These are phyloP conservation scores for Rhodomyrtus tomentosa DNA, from an alignment of 345 rosid genomes.

Conservation along the genomic window DNA sequence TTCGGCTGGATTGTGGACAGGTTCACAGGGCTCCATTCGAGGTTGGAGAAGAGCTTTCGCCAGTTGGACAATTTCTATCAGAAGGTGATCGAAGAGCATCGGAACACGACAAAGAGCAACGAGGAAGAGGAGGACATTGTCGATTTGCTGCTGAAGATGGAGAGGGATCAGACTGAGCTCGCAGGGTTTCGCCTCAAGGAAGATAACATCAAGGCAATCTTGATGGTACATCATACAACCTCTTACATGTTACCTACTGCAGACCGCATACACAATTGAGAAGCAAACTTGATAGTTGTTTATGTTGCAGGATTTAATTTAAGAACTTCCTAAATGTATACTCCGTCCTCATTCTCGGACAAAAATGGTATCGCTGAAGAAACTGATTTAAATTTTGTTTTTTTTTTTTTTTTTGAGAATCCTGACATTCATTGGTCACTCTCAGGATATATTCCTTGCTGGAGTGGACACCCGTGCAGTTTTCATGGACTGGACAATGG, in stretches of 20 bases:
- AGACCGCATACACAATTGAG: background rate
- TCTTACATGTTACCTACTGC: background rate
- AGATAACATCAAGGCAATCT: constrained; percentile 5
- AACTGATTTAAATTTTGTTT: background rate
- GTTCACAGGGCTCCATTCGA: constrained; percentile 1
- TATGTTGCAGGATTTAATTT: background rate
- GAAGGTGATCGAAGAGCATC: constrained; percentile 4
- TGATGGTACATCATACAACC: background rate
- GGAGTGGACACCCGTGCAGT: constrained; percentile 16
- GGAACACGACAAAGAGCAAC: background rate
- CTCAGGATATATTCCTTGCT: constrained; percentile 25
- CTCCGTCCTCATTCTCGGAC: background rate
- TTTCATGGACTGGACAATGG: constrained; percentile 30
- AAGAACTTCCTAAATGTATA: background rate
- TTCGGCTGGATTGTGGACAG: constrained; percentile 15
- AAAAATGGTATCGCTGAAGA: background rate
- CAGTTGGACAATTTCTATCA: constrained; percentile 3
- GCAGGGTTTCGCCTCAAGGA: background rate
- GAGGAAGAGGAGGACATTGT: constrained; percentile 5
- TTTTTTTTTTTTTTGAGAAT: background rate
- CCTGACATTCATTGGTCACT: background rate
- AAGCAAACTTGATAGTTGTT: background rate
- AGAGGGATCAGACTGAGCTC: background rate
- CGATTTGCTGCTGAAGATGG: constrained; percentile 9
- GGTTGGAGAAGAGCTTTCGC: constrained; percentile 2